phyloP scores from a whole-genome alignment of 2,329 filamentous ascomycete genomes.

The Colletotrichum orchidophilum region DNA sequence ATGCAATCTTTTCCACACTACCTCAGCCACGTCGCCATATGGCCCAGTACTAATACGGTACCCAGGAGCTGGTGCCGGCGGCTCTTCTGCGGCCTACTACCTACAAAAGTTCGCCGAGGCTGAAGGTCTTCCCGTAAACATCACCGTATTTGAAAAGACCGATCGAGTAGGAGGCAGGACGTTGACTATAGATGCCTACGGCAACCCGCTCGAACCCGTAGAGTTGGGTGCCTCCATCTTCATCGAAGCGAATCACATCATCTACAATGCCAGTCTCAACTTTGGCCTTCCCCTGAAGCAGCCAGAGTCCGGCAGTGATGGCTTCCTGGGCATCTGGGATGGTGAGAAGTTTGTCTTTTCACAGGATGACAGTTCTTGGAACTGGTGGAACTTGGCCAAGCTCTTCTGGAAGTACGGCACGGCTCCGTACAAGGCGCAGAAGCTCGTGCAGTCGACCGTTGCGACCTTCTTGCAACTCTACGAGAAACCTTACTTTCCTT shows the following conservation, averaged over 20 bases:
- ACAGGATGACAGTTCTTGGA: slow-evolving; percentile 65
- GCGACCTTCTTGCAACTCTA: slow-evolving; percentile 83
- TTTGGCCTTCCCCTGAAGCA: slow-evolving; percentile 74
- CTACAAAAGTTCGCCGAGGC: slow-evolving; percentile 75
- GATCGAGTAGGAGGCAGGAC: slow-evolving; percentile 84
- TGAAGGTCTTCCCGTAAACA: slow-evolving; percentile 71
- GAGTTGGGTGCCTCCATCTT: slow-evolving; percentile 96
- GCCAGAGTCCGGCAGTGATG: slow-evolving; percentile 56
- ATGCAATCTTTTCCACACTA: not conserved
- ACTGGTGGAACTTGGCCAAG: slow-evolving; percentile 84
- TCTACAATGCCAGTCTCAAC: slow-evolving; percentile 75
- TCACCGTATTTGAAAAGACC: slow-evolving; percentile 88
- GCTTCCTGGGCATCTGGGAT: slow-evolving; percentile 83
- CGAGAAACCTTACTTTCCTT: slow-evolving; percentile 84
- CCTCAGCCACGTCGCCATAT: not conserved
- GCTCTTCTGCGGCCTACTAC: slow-evolving; percentile 87
- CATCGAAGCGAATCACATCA: slow-evolving; percentile 83
- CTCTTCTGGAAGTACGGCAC: slow-evolving; percentile 87
- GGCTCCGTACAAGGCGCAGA: slow-evolving; percentile 77
- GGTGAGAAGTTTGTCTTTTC: slow-evolving; percentile 78
- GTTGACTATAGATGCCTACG: slow-evolving; percentile 83
- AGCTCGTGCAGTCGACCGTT: slow-evolving; percentile 76
- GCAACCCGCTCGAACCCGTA: slow-evolving; percentile 72
- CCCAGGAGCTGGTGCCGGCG: slow-evolving; percentile 86
- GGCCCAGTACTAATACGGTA: not conserved